Evolutionary conservation across 371 early-diverging fungal genomes (phyloP).

Genomic region (Lichtheimia hyalospora): DNA sequence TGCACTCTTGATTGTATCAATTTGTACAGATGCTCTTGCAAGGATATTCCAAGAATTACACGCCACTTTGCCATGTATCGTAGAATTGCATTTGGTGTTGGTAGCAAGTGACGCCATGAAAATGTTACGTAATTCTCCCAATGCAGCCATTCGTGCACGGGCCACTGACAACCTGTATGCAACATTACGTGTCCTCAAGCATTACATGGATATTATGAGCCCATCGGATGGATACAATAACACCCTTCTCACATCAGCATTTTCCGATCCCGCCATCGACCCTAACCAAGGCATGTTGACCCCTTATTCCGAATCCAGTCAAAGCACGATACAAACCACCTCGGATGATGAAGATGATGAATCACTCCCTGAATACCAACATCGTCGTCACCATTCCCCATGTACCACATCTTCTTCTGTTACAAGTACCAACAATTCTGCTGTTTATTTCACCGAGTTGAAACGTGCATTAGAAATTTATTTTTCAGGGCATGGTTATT

Average conservation of each 20-base stretch:
- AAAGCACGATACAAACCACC: neutral
- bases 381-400: no score
- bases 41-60: conserved; percentile 30
- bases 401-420: no score
- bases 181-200: conserved; percentile 20
- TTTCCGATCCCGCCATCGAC: neutral
- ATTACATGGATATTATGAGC: conserved; percentile 1
- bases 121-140: conserved; percentile 21
- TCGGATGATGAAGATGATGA: neutral
- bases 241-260: no score
- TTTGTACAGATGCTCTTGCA: conserved; percentile 38
- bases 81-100: conserved; percentile 41
- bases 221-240: neutral
- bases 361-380: neutral
- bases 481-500: conserved; percentile 5
- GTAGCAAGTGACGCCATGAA: conserved; percentile 34
- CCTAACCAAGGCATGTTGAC: neutral
- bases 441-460: conserved; percentile 5
- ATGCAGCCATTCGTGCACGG: conserved; percentile 28
- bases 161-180: conserved; percentile 24
- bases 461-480: conserved; percentile 3
- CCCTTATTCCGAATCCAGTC: neutral
- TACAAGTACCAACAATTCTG: neutral
- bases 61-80: conserved; percentile 26
- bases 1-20: conserved; percentile 38